A percentile compares a stretch with the other conserved stretches of the same genome.
Evolutionary conservation across 1,139 yeast genomes (phyloP).

Genomic region (Suhomyces atakaporum): DNA sequence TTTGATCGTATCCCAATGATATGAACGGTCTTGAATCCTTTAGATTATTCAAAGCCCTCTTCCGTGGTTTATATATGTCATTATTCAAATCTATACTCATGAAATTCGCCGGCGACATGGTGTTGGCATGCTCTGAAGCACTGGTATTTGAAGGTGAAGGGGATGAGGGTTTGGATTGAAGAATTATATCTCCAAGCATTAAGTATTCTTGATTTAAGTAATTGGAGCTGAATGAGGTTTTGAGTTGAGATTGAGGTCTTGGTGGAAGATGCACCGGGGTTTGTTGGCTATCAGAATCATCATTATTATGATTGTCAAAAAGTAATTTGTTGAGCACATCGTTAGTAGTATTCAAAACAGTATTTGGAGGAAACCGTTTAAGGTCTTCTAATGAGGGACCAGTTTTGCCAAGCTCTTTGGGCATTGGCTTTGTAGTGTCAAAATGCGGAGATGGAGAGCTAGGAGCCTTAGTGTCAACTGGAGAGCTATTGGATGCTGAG

Average conservation of each 20-base stretch:
- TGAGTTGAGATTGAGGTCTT: conserved; percentile 3
- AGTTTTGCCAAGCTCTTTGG: not conserved
- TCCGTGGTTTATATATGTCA: conserved; percentile 12
- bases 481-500: conserved; percentile 8
- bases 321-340: conserved; percentile 38
- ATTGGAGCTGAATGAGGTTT: conserved; percentile 33
- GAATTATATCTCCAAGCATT: conserved; percentile 57
- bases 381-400: conserved; percentile 1
- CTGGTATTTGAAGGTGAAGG: conserved; percentile 44
- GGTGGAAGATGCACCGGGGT: conserved; percentile 10
- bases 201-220: conserved; percentile 57
- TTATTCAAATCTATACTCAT: conserved; percentile 9
- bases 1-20: conserved; percentile 33
- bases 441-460: conserved; percentile 2
- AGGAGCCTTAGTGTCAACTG: conserved; percentile 1
- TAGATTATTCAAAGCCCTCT: conserved; percentile 10
- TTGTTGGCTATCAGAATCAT: conserved; percentile 23
- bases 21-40: conserved; percentile 41
- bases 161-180: conserved; percentile 54
- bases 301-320: conserved; percentile 15
- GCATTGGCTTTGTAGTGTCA: no score
- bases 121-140: conserved; percentile 25
- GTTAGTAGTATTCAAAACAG: conserved; percentile 40
- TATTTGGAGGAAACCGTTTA: conserved; percentile 13
- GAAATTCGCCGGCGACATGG: conserved; percentile 19